A percentile compares a stretch with the other conserved stretches of the same genome.
phyloP scores from a whole-genome alignment of 345 rosid genomes.

The Gossypium herbaceum region DNA sequence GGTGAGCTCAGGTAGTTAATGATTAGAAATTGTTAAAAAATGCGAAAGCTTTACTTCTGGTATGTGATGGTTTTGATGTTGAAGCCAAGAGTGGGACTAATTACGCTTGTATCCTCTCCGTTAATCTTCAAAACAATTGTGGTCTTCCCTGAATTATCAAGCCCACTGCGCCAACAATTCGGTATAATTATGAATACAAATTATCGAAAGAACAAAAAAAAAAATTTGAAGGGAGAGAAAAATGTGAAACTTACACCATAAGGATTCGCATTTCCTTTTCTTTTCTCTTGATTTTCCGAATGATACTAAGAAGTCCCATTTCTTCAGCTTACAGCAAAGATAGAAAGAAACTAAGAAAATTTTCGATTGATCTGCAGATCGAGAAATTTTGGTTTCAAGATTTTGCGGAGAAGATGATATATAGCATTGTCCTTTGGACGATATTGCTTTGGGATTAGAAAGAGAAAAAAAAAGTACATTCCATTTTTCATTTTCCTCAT shows the following conservation, averaged over 20 bases:
- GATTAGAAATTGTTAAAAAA: background rate
- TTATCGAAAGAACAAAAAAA: background rate
- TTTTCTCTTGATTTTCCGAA: conserved; percentile 79
- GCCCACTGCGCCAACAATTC: conserved; percentile 45
- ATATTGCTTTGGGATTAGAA: no score
- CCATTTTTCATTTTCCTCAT: background rate
- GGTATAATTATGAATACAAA: background rate
- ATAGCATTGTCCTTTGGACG: no score
- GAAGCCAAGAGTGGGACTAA: conserved; percentile 93
- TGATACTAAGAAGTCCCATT: conserved; percentile 24
- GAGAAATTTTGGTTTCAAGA: background rate
- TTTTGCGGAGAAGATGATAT: background rate
- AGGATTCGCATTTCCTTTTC: conserved; percentile 96
- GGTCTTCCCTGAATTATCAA: conserved; percentile 92
- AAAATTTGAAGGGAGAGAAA: background rate
- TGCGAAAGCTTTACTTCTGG: conserved; percentile 45
- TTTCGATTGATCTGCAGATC: background rate
- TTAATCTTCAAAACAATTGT: conserved; percentile 87
- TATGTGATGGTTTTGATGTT: conserved; percentile 75
- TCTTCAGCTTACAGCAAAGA: background rate
- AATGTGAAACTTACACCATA: conserved; percentile 63
- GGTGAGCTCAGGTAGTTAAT: background rate
- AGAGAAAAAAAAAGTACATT: no score
- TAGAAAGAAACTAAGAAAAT: no score
- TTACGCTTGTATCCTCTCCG: conserved; percentile 86